Percentiles rank a stretch among this genome's conserved stretches.
phyloP scores from a whole-genome alignment of 2,329 filamentous ascomycete species.

The Claviceps sorghi region DNA sequence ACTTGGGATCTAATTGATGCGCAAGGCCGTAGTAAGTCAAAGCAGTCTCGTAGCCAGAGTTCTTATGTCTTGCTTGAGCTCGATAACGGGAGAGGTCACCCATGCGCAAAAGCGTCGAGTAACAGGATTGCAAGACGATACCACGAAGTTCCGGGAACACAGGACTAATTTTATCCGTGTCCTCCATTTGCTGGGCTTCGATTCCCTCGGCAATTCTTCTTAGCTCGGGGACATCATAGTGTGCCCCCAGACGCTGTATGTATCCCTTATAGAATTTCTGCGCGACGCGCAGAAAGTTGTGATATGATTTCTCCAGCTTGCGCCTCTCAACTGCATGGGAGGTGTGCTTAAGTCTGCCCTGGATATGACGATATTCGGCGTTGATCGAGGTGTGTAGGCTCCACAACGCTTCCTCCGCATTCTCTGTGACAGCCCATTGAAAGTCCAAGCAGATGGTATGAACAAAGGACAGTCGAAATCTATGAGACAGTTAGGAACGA shows the following conservation, averaged over 20 bases:
- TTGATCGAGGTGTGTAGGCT: constrained; percentile 64
- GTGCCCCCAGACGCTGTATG: constrained; percentile 58
- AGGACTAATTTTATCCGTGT: constrained; percentile 28
- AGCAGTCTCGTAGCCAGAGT: constrained; percentile 63
- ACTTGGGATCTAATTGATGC: constrained; percentile 59
- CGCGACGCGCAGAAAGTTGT: constrained; percentile 72
- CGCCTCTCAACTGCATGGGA: constrained; percentile 49
- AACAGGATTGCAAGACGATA: constrained; percentile 59
- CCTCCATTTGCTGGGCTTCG: constrained; percentile 26
- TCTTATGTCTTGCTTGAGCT: constrained; percentile 55
- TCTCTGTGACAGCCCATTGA: constrained; percentile 44
- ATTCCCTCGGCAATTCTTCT: constrained; percentile 27
- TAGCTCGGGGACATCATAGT: constrained; percentile 39
- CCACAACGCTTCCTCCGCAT: constrained; percentile 64
- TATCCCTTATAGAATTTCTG: constrained; percentile 81
- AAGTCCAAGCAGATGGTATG: constrained; percentile 60
- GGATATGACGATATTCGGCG: constrained; percentile 56
- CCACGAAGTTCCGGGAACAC: constrained; percentile 35
- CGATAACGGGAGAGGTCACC: constrained; percentile 87
- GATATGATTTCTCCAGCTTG: constrained; percentile 69
- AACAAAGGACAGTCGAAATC: constrained; percentile 56
- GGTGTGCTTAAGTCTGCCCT: constrained; percentile 39
- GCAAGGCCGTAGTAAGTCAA: constrained; percentile 77
- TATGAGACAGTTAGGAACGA: neutral
- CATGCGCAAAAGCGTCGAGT: constrained; percentile 70